phyloP scores from a whole-genome alignment of 108 stramenopile genomes.

The Chaetoceros tenuissimus region DNA sequence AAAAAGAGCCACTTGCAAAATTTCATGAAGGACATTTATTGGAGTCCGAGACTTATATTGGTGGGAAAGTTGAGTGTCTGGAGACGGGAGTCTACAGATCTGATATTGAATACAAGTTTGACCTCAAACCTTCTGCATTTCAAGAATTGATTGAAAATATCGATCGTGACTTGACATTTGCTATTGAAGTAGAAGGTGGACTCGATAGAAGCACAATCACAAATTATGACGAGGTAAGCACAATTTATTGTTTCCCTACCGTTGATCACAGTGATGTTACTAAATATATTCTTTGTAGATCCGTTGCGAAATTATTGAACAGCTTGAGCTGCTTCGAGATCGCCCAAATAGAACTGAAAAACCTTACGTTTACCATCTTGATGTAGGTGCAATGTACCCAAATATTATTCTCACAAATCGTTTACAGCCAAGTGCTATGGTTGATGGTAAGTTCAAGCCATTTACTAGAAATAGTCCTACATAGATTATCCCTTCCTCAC shows the following conservation, averaged over 20 bases:
- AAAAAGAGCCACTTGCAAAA: conserved; percentile 78
- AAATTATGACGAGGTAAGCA: conserved; percentile 94
- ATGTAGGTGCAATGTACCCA: conserved; percentile 99
- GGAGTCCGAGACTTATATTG: conserved; percentile 98
- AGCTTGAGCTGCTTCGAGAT: conserved; percentile 93
- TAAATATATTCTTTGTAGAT: conserved; percentile 14
- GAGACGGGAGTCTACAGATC: conserved; percentile 98
- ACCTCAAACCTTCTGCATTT: conserved; percentile 88
- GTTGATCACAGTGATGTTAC: conserved; percentile 1
- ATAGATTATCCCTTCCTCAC: too few species aligned
- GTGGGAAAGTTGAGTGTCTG: conserved; percentile 97
- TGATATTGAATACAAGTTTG: conserved; percentile 91
- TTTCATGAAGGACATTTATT: conserved; percentile 93
- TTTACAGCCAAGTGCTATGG: conserved; percentile 95
- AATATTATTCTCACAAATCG: conserved; percentile 99
- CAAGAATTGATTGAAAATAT: conserved; percentile 94
- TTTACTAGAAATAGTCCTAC: too few species aligned
- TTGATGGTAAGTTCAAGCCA: too few species aligned
- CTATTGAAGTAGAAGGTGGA: conserved; percentile 95
- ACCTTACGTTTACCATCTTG: conserved; percentile 94
- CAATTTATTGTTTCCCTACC: neutral
- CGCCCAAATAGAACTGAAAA: conserved; percentile 82
- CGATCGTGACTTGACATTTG: conserved; percentile 94
- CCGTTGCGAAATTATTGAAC: conserved; percentile 73
- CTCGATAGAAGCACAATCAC: conserved; percentile 77